phyloP scores from a whole-genome alignment of 208 protist genomes.

The Leptomonas pyrrhocoris region DNA sequence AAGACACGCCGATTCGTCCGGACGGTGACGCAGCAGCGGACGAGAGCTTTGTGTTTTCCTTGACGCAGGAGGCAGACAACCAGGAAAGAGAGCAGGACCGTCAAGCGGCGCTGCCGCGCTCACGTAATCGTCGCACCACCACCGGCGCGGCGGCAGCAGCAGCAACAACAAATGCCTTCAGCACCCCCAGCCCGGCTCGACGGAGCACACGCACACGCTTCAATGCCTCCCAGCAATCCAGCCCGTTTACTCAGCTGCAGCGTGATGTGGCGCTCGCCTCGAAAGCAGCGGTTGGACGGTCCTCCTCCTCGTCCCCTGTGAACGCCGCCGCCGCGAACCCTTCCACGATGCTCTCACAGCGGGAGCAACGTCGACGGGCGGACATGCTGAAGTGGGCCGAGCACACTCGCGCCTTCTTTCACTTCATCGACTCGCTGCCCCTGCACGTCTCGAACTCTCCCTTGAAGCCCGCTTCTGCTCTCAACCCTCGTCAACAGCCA shows the following conservation, averaged over 20 bases:
- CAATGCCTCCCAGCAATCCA: constrained; percentile 13
- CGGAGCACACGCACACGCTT: neutral
- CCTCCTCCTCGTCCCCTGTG: neutral
- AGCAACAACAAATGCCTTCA: neutral
- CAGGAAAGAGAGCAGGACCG: constrained; percentile 31
- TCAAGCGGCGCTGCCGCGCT: constrained; percentile 18
- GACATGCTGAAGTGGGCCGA: constrained; percentile 56
- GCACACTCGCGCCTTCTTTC: constrained; percentile 60
- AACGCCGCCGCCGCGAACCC: neutral
- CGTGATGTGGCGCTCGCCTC: constrained; percentile 21
- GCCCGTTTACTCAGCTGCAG: constrained; percentile 39
- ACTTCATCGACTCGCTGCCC: constrained; percentile 61
- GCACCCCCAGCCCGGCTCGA: constrained; percentile 8
- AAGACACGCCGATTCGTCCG: neutral
- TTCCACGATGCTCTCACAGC: constrained; percentile 16
- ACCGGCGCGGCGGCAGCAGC: neutral
- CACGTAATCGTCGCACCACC: constrained; percentile 1
- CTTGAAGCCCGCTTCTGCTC: constrained; percentile 2
- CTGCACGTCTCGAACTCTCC: constrained; percentile 44
- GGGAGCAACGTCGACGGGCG: constrained; percentile 27
- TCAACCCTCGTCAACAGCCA: neutral
- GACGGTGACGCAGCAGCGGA: neutral
- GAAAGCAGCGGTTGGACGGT: neutral
- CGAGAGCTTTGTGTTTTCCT: constrained; percentile 17
- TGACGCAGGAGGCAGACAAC: constrained; percentile 39